Base-by-base conservation (phyloP, 225 moss, liverwort and hornwort genomes). In the Lunularia cruciata region DNA sequence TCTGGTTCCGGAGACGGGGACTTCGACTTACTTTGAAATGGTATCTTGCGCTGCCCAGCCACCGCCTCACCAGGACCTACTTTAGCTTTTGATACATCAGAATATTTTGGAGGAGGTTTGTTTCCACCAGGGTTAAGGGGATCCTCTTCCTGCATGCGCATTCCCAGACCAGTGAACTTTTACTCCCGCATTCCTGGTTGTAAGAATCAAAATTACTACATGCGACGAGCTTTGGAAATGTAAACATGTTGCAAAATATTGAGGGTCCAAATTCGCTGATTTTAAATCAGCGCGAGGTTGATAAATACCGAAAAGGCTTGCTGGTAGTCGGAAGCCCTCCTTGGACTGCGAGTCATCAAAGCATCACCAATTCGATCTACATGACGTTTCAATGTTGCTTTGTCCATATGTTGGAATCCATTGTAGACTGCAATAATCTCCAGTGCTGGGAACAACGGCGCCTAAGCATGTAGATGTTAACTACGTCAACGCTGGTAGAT, bases 351-450 rank as follows among this genome's bases (percentile, higher is more conserved):
- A 3, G 47, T 67, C 68, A 72, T 73, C 36, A 83, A 63, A 32
- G 63, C 72, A 56, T 83, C 82, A 32, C 65, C 64, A 47, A 95
- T 69, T 25, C 82, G 76, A 22, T 82, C 81, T 78, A 77, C 73
- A 32, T 91, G 78, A 3, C 78, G 78, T 63, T 92, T 86, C 4
- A 91, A 57, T 45, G 86, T 77, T 25, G 57, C 71, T 55, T 76
- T 86, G 40, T 86, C 88, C 95, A 95, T 95, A 31, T 92, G 95
- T 40, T 95, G 88, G 31, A 91, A 95, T 8, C 95, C 89, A 5
- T 95, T 92, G 68, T 95, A 95, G 2, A 92, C 78, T n/a, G 88
- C 88, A 31, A 91, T 79, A 35, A 90, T 42, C 69, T 95, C 89
- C 64, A 95, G 72, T 26, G 88, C 89, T 0, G 95, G 95, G 63